Conservation (phyloP, 352 stramenopile genomes). For the Phytophthora pluvialis region DNA sequence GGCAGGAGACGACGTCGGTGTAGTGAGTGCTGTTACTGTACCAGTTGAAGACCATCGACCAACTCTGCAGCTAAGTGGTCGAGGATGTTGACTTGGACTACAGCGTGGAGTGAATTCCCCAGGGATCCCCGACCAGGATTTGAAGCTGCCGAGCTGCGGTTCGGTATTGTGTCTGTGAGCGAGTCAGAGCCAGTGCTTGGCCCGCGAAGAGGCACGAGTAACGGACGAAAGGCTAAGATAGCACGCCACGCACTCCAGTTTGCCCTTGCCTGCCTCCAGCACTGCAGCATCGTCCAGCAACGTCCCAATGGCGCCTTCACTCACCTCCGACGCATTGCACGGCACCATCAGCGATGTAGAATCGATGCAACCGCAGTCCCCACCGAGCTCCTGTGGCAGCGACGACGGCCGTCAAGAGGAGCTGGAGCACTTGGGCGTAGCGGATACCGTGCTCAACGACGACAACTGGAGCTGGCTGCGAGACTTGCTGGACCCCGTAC, state of each 20-base stretch:
- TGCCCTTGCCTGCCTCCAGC: neutral
- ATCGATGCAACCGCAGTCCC: neutral
- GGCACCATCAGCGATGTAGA: slow-evolving; percentile 3
- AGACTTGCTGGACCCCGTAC: slow-evolving; percentile 29
- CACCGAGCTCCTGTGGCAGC: slow-evolving; percentile 27
- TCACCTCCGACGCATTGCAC: slow-evolving; percentile 12
- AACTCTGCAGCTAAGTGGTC: too few relatives aligned
- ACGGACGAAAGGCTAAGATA: slow-evolving; percentile 17
- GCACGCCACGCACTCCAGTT: too few relatives aligned
- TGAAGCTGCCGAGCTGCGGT: too few relatives aligned
- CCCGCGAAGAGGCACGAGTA: slow-evolving; percentile 26
- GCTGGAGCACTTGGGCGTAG: slow-evolving; percentile 25
- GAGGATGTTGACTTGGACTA: too few relatives aligned
- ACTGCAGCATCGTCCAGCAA: slow-evolving; percentile 10
- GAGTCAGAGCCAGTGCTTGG: slow-evolving; percentile 26
- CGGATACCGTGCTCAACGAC: slow-evolving; percentile 36
- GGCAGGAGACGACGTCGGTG: too few relatives aligned
- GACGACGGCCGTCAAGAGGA: slow-evolving; percentile 22
- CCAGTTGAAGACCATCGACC: too few relatives aligned
- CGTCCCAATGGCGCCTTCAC: slow-evolving; percentile 10
- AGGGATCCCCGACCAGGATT: too few relatives aligned
- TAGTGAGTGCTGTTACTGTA: too few relatives aligned
- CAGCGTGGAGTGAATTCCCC: too few relatives aligned
- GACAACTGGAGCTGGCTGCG: slow-evolving; percentile 43
- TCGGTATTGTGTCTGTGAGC: too few relatives aligned